These are phyloP conservation scores for Zopfia rhizophila DNA, from an alignment of 2,329 filamentous ascomycete genomes.

Conservation along the genomic window DNA sequence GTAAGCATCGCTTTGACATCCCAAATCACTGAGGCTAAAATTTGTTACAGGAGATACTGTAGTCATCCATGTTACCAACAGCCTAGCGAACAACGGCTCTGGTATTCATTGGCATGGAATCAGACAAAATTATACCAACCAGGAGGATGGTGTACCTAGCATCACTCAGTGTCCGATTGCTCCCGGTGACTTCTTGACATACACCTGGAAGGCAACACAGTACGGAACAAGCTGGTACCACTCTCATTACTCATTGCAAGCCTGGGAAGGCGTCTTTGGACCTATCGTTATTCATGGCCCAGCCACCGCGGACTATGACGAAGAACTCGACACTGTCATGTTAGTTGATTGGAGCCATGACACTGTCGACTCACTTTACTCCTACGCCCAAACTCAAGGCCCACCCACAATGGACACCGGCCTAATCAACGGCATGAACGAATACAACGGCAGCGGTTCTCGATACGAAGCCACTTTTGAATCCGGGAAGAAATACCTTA, in stretches of 20 bases:
- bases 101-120: constrained; percentile 16
- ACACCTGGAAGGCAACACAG: constrained; percentile 62
- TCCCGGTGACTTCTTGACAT: constrained; percentile 40
- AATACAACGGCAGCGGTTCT: constrained; percentile 26
- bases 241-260: constrained; percentile 68
- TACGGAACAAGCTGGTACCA: constrained; percentile 71
- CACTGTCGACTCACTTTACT: constrained; percentile 29
- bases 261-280: constrained; percentile 39
- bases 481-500: constrained; percentile 47
- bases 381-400: constrained; percentile 30
- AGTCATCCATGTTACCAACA: constrained; percentile 6
- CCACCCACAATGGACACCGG: constrained; percentile 26
- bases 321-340: constrained; percentile 46
- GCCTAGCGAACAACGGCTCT: constrained; percentile 40
- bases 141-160: constrained; percentile 63
- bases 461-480: constrained; percentile 34
- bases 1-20: background rate
- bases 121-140: constrained; percentile 7
- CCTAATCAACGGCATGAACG: constrained; percentile 36
- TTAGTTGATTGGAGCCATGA: constrained; percentile 45
- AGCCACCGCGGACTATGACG: constrained; percentile 50
- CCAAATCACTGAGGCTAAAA: background rate
- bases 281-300: constrained; percentile 54
- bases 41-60: constrained; percentile 46
- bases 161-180: constrained; percentile 33